phyloP scores from a whole-genome alignment of 352 stramenopile genomes.

The Phytophthora uliginosa region DNA sequence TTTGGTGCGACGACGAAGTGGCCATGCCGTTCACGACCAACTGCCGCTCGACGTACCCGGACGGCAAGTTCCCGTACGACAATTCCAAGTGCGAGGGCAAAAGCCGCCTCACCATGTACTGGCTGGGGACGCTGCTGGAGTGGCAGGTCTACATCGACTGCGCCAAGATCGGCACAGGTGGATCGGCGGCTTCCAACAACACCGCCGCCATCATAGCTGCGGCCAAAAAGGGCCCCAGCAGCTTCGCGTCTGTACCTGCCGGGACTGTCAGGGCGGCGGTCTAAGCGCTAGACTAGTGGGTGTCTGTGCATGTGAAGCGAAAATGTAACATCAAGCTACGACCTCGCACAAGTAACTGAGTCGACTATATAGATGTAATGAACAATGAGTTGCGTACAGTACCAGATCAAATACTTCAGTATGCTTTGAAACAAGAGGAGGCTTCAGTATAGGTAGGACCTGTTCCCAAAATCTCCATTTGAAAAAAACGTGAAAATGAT shows the following conservation, averaged over 20 bases:
- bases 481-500: no score
- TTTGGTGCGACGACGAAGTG: slow-evolving; percentile 57
- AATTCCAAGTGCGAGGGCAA: slow-evolving; percentile 43
- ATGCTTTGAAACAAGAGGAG: no score
- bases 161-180: slow-evolving; percentile 29
- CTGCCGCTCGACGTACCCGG: slow-evolving; percentile 41
- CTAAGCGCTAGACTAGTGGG: not conserved
- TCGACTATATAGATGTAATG: no score
- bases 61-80: slow-evolving; percentile 39
- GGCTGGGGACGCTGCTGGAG: slow-evolving; percentile 40
- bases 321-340: no score
- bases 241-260: not conserved
- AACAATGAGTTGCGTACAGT: no score
- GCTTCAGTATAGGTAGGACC: no score
- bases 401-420: no score
- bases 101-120: slow-evolving; percentile 48
- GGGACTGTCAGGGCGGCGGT: not conserved
- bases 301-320: no score
- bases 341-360: no score
- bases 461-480: no score
- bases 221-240: slow-evolving; percentile 1
- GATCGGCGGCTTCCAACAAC: slow-evolving; percentile 3
- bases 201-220: not conserved
- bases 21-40: slow-evolving; percentile 47
- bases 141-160: slow-evolving; percentile 37